A percentile compares a stretch with the other conserved stretches of the same genome.
phyloP scores from a whole-genome alignment of 2,329 filamentous ascomycete species.

The Ophiobolus disseminans region DNA sequence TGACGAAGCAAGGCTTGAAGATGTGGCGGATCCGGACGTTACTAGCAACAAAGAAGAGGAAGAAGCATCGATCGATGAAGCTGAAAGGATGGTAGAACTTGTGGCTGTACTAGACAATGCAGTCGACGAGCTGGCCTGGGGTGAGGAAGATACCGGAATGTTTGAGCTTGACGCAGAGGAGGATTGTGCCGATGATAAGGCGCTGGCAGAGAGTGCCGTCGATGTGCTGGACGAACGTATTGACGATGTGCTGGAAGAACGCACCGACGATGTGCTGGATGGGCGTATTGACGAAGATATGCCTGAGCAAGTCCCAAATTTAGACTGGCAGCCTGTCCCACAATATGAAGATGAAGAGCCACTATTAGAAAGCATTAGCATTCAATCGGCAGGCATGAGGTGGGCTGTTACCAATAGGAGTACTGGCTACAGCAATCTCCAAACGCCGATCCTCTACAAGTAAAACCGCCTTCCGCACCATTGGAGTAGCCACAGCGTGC shows the following conservation, averaged over 20 bases:
- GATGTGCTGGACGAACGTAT: background rate
- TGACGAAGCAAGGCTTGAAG: too few relatives aligned
- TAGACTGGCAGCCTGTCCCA: conserved; percentile 1
- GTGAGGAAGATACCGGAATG: background rate
- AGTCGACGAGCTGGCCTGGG: background rate
- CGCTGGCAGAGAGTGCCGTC: background rate
- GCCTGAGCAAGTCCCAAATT: background rate
- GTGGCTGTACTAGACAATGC: background rate
- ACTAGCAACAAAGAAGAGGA: too few relatives aligned
- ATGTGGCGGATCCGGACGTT: too few relatives aligned
- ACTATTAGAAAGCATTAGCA: background rate
- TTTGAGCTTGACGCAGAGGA: background rate
- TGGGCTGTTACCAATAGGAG: background rate
- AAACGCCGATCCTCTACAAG: background rate
- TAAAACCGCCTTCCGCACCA: conserved; percentile 4
- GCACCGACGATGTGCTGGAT: background rate
- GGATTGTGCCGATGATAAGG: background rate
- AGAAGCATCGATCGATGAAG: too few relatives aligned
- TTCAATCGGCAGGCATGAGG: background rate
- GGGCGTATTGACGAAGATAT: background rate
- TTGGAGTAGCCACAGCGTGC: conserved; percentile 3
- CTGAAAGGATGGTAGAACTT: background rate
- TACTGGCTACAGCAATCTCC: conserved; percentile 4
- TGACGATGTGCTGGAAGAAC: background rate
- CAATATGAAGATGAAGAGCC: background rate